A percentile compares a stretch with the other conserved stretches of the same genome.
Conservation (phyloP, 2,329 filamentous ascomycete genomes). For the Bisporella sp. region DNA sequence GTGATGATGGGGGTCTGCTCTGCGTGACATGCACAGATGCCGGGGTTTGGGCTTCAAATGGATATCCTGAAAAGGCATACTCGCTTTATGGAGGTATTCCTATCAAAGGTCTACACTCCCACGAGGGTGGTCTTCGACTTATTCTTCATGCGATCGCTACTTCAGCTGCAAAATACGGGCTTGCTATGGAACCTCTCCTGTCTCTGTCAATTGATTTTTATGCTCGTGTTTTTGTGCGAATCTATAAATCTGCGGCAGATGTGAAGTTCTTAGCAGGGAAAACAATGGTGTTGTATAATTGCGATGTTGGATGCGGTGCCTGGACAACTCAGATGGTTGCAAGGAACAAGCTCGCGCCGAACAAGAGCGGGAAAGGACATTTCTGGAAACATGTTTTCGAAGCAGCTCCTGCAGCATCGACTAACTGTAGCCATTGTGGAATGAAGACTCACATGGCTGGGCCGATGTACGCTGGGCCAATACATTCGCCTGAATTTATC, state of each 20-base stretch:
- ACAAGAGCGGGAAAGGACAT: conserved; percentile 62
- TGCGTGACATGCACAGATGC: conserved; percentile 97
- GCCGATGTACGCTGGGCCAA: conserved; percentile 88
- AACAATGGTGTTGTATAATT: conserved; percentile 89
- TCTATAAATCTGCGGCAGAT: conserved; percentile 71
- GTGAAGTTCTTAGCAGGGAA: conserved; percentile 89
- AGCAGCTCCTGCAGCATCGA: conserved; percentile 59
- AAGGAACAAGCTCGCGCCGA: conserved; percentile 56
- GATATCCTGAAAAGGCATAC: conserved; percentile 90
- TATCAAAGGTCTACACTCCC: conserved; percentile 75
- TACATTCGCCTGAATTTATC: conserved; percentile 82
- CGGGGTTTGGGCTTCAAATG: conserved; percentile 87
- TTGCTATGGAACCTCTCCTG: conserved; percentile 83
- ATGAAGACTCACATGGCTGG: conserved; percentile 81
- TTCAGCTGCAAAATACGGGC: conserved; percentile 75
- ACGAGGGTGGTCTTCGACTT: conserved; percentile 83
- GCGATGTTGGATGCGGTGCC: conserved; percentile 83
- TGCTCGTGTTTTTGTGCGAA: conserved; percentile 76
- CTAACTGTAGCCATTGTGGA: conserved; percentile 75
- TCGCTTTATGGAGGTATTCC: conserved; percentile 90
- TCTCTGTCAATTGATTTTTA: conserved; percentile 97
- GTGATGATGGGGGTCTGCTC: conserved; percentile 77
- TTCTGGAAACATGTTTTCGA: conserved; percentile 76
- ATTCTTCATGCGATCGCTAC: conserved; percentile 77
- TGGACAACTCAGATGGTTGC: conserved; percentile 80